A percentile compares a stretch with the other conserved stretches of the same genome.
Evolutionary conservation across 2,329 filamentous ascomycete genomes (phyloP).

Genomic region (Botrytis byssoidea): DNA sequence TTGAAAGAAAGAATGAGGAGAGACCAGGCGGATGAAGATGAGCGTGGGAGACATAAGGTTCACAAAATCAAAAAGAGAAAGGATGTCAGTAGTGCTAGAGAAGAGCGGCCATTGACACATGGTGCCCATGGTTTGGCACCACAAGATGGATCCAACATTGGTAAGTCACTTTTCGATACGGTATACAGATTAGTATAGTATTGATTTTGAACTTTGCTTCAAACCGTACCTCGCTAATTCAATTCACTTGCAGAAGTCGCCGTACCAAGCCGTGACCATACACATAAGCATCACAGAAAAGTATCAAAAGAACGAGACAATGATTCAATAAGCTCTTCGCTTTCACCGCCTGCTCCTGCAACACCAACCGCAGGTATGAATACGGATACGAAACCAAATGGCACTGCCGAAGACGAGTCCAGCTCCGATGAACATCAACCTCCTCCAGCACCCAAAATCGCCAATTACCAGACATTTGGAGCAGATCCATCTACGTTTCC

Average conservation of each 20-base stretch:
- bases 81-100: constrained; percentile 60
- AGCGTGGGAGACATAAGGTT: constrained; percentile 49
- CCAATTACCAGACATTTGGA: constrained; percentile 79
- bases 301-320: constrained; percentile 36
- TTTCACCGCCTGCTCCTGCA: constrained; percentile 56
- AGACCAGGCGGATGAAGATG: constrained; percentile 50
- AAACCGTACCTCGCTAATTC: background rate
- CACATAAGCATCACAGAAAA: constrained; percentile 20
- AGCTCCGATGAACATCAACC: constrained; percentile 59
- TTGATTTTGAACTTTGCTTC: background rate
- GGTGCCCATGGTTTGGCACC: constrained; percentile 62
- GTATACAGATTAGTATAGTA: background rate
- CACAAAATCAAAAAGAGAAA: constrained; percentile 78
- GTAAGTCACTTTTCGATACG: constrained; percentile 41
- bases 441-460: constrained; percentile 58
- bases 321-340: constrained; percentile 58
- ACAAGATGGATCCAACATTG: constrained; percentile 62
- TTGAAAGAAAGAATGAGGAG: constrained; percentile 37
- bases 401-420: constrained; percentile 46
- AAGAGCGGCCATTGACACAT: constrained; percentile 58
- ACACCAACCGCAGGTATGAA: constrained; percentile 50
- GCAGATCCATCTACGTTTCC: constrained; percentile 87
- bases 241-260: constrained; percentile 29
- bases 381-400: constrained; percentile 52
- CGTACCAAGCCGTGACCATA: constrained; percentile 28